Percentiles rank a stretch among this genome's conserved stretches.
Conservation (phyloP, 2,329 filamentous ascomycete species). For the Tothia fuscella region DNA sequence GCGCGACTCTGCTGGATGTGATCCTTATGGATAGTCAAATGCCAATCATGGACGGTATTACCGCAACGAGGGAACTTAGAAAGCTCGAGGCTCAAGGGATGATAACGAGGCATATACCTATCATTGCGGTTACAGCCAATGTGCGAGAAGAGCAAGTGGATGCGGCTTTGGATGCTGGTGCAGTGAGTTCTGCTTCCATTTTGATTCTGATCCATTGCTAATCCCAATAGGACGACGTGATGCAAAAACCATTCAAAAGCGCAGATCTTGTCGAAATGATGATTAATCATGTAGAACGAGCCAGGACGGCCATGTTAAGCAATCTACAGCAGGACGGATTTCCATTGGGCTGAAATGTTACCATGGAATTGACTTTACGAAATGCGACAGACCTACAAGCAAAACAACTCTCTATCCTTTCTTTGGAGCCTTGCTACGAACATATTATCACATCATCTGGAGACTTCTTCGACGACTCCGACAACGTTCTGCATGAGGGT, state of each 20-base stretch:
- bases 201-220: background rate
- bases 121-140: slow-evolving; percentile 10
- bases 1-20: background rate
- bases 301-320: too few species aligned
- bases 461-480: too few species aligned
- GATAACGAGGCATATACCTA: background rate
- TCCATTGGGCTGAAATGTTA: too few species aligned
- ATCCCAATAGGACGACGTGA: background rate
- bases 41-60: slow-evolving; percentile 9
- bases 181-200: background rate
- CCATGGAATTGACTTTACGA: too few species aligned
- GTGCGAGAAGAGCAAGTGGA: slow-evolving; percentile 7
- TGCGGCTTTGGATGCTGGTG: slow-evolving; percentile 4
- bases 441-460: too few species aligned
- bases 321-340: too few species aligned
- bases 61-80: background rate
- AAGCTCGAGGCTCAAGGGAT: background rate
- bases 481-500: too few species aligned
- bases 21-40: slow-evolving; percentile 9
- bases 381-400: too few species aligned
- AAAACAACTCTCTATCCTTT: too few species aligned
- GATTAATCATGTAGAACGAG: too few species aligned
- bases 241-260: slow-evolving; percentile 8
- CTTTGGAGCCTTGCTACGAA: too few species aligned
- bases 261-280: background rate